Percentiles rank a stretch among this genome's conserved stretches.
Evolutionary conservation across 2,329 filamentous ascomycete genomes (phyloP).

Genomic region (Cercospora citrullina): DNA sequence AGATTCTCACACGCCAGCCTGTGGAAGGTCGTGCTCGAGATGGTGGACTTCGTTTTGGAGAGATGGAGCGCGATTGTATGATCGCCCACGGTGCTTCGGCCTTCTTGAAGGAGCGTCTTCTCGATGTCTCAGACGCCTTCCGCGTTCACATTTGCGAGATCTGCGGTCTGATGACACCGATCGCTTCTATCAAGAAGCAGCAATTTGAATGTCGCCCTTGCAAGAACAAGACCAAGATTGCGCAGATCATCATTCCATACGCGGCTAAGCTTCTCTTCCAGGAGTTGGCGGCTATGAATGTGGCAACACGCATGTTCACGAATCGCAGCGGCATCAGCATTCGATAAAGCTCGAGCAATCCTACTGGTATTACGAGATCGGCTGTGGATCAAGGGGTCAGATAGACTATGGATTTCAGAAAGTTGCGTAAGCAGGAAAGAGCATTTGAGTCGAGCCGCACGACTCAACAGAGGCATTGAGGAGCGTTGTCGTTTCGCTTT

Average conservation of each 20-base stretch:
- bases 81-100: constrained; percentile 98
- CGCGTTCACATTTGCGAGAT: constrained; percentile 98
- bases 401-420: neutral
- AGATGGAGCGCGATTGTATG: constrained; percentile 99
- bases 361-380: constrained; percentile 1
- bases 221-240: constrained; percentile 99
- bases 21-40: constrained; percentile 98
- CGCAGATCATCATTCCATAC: constrained; percentile 96
- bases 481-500: neutral
- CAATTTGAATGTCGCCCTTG: constrained; percentile 96
- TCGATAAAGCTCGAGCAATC: constrained; percentile 24
- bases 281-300: constrained; percentile 97
- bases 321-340: constrained; percentile 38
- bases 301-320: constrained; percentile 97
- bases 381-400: neutral
- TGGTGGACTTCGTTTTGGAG: constrained; percentile 97
- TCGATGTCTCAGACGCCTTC: constrained; percentile 97
- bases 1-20: constrained; percentile 95
- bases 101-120: constrained; percentile 95
- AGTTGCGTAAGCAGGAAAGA: neutral
- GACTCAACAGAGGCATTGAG: neutral
- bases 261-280: constrained; percentile 98
- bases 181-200: constrained; percentile 95
- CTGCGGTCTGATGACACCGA: constrained; percentile 97
- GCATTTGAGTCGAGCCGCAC: neutral